These are phyloP conservation scores for Phytopythium oedochilum DNA, from an alignment of 352 stramenopile species.

Conservation along the genomic window DNA sequence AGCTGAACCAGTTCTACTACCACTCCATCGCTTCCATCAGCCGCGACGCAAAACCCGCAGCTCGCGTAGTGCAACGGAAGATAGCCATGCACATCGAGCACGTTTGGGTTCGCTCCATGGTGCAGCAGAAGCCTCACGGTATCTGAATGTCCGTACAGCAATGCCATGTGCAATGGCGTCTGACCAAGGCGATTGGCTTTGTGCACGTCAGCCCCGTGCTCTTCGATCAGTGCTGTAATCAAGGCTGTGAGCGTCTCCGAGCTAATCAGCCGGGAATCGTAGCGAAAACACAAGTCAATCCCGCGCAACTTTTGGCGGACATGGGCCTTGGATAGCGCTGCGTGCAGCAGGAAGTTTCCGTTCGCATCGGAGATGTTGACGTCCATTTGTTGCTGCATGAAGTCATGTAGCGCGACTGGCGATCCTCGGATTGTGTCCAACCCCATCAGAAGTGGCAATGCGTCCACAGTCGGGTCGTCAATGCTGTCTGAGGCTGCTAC, in stretches of 20 bases:
- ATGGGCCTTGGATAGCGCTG: constrained; percentile 40
- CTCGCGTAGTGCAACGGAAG: constrained; percentile 68
- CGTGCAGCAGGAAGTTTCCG: constrained; percentile 64
- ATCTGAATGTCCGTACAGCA: constrained; percentile 53
- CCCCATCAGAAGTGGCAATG: constrained; percentile 15
- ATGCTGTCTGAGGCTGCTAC: constrained; percentile 13
- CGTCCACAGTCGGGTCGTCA: constrained; percentile 8
- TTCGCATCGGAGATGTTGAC: constrained; percentile 55
- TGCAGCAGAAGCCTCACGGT: constrained; percentile 36
- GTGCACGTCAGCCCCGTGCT: constrained; percentile 36
- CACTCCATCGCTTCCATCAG: constrained; percentile 10
- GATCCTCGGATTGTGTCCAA: constrained; percentile 33
- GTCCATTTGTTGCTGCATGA: constrained; percentile 35
- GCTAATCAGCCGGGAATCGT: constrained; percentile 33
- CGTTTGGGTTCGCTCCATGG: constrained; percentile 53
- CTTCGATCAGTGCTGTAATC: constrained; percentile 28
- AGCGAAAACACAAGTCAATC: constrained; percentile 52
- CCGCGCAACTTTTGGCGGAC: constrained; percentile 51
- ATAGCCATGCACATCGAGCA: constrained; percentile 46
- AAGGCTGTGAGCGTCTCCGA: constrained; percentile 11
- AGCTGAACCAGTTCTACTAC: constrained; percentile 27
- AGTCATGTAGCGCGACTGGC: constrained; percentile 25
- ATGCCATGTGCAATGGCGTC: constrained; percentile 55
- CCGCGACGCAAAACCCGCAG: constrained; percentile 39
- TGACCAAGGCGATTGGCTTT: constrained; percentile 58